A percentile compares a stretch with the other conserved stretches of the same genome.
phyloP scores from a whole-genome alignment of 257 asterid species.

The Verbena officinalis region DNA sequence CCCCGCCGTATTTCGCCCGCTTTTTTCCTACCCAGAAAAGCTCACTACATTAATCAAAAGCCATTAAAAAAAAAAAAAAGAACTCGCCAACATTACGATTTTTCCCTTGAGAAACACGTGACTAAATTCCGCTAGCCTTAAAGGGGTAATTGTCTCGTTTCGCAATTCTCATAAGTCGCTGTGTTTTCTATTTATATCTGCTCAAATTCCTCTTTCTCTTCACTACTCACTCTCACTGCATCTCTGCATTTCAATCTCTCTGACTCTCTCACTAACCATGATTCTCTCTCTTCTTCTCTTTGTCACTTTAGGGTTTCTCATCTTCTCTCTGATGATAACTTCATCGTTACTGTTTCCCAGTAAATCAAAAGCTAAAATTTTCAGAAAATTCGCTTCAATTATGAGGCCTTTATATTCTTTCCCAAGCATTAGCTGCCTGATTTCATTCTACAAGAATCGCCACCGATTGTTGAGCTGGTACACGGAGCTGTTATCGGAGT shows the following conservation, averaged over 20 bases:
- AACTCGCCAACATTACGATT: not conserved
- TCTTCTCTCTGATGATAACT: too few relatives aligned
- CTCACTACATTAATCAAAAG: too few relatives aligned
- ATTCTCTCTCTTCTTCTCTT: too few relatives aligned
- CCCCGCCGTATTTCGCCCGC: not conserved
- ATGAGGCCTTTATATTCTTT: too few relatives aligned
- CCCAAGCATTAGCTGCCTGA: conserved; percentile 43
- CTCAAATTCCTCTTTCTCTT: not conserved
- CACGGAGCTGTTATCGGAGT: conserved; percentile 50
- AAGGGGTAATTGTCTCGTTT: not conserved
- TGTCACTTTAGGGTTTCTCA: too few relatives aligned
- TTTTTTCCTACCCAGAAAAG: not conserved
- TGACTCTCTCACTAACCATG: too few relatives aligned
- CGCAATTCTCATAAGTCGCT: not conserved
- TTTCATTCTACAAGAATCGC: conserved; percentile 65
- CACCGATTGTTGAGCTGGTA: conserved; percentile 64
- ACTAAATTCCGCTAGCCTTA: not conserved
- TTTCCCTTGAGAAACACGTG: not conserved
- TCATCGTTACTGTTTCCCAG: too few relatives aligned
- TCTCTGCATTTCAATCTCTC: too few relatives aligned
- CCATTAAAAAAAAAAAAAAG: too few relatives aligned
- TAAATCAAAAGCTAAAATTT: too few relatives aligned
- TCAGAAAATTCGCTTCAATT: too few relatives aligned
- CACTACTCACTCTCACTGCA: not conserved
- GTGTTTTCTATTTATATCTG: not conserved